Conservation (phyloP, 2,329 filamentous ascomycete genomes). For the Arthrobotrys megalospora region DNA sequence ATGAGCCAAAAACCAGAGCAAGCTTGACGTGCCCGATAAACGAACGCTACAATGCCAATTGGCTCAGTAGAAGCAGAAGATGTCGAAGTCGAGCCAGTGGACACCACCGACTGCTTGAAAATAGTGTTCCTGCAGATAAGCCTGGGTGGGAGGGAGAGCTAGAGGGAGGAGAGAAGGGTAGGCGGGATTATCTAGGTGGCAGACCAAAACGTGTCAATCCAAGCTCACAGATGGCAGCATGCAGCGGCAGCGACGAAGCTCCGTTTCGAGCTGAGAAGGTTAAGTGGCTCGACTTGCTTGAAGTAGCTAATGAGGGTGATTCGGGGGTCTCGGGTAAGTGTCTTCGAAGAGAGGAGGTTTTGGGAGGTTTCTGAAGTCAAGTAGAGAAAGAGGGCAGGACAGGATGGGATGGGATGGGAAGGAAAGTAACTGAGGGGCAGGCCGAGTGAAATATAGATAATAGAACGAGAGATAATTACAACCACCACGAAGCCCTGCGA, state of each 20-base stretch:
- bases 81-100: background rate
- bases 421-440: constrained; percentile 19
- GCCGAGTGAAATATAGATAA: constrained; percentile 3
- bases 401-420: background rate
- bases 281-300: constrained; percentile 47
- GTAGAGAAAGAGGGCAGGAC: background rate
- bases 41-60: constrained; percentile 26
- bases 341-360: background rate
- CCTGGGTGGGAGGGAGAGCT: constrained; percentile 6
- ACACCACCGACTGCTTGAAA: background rate
- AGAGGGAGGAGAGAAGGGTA: background rate
- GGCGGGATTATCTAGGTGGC: constrained; percentile 27
- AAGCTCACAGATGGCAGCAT: constrained; percentile 22
- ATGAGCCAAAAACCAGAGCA: background rate
- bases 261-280: constrained; percentile 30
- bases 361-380: background rate
- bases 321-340: constrained; percentile 51
- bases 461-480: background rate
- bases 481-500: too few species aligned
- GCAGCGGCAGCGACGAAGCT: constrained; percentile 34
- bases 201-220: constrained; percentile 51
- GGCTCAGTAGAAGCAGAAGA: constrained; percentile 5
- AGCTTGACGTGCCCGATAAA: constrained; percentile 8
- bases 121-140: constrained; percentile 3
- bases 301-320: constrained; percentile 47